These are phyloP conservation scores for Daedaleopsis sinensis DNA, from an alignment of 768 basidiomycete genomes.

Conservation along the genomic window DNA sequence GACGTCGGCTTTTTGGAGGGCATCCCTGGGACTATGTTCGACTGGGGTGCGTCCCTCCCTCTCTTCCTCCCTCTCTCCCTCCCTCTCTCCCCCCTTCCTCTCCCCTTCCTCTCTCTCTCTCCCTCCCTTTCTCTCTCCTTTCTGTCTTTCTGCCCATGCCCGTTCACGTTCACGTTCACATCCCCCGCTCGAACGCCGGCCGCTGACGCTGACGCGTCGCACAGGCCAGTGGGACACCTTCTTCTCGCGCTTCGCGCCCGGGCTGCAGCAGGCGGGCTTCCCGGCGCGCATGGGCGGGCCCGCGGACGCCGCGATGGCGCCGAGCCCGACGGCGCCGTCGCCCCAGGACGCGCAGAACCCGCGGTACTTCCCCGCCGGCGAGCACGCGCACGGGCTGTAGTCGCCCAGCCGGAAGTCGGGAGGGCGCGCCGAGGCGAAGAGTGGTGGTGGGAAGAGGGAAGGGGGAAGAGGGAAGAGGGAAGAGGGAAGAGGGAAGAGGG, in stretches of 20 bases:
- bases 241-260: constrained; percentile 59
- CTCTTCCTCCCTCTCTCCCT: not conserved
- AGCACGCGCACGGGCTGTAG: constrained; percentile 13
- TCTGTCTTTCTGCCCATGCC: too few relatives aligned
- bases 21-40: constrained; percentile 84
- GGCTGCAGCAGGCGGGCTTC: not conserved
- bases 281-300: constrained; percentile 8
- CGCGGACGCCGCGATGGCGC: constrained; percentile 18
- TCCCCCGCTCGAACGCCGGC: too few relatives aligned
- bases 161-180: too few relatives aligned
- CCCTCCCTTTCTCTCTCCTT: too few relatives aligned
- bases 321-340: constrained; percentile 4
- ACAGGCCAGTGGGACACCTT: constrained; percentile 84
- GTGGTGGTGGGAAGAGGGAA: too few relatives aligned
- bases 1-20: constrained; percentile 76
- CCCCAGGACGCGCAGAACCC: constrained; percentile 17
- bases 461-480: too few relatives aligned
- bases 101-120: not conserved
- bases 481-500: too few relatives aligned
- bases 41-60: constrained; percentile 63
- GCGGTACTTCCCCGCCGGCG: constrained; percentile 18
- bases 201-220: not conserved
- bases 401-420: not conserved
- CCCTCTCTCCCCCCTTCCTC: constrained; percentile 3
- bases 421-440: too few relatives aligned